phyloP scores from a whole-genome alignment of 2,329 filamentous ascomycete species.

The Cytospora mali region DNA sequence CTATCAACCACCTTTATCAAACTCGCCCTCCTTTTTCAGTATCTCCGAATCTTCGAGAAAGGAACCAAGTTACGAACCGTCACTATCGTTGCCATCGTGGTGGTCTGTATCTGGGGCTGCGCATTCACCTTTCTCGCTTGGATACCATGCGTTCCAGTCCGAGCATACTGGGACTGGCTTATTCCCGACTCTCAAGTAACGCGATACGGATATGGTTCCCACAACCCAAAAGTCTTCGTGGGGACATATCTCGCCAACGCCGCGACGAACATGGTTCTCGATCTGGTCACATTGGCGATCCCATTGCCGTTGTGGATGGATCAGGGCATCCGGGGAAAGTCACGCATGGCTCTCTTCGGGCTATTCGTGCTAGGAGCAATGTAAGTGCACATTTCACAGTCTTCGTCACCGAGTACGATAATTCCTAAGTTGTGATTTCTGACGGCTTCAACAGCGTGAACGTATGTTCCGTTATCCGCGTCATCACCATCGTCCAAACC shows the following conservation, averaged over 20 bases:
- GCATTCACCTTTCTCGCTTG: constrained; percentile 38
- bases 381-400: constrained; percentile 32
- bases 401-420: too few relatives aligned
- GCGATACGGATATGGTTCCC: constrained; percentile 39
- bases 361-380: constrained; percentile 38
- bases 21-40: constrained; percentile 31
- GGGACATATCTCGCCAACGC: constrained; percentile 37
- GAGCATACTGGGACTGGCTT: constrained; percentile 37
- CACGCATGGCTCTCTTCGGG: constrained; percentile 36
- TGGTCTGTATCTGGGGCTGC: constrained; percentile 38
- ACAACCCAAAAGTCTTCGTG: constrained; percentile 31
- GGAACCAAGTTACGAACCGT: constrained; percentile 26
- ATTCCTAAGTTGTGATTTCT: too few relatives aligned
- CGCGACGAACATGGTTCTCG: constrained; percentile 37
- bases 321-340: constrained; percentile 33
- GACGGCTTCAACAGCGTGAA: constrained; percentile 33
- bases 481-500: constrained; percentile 36
- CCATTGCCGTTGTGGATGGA: constrained; percentile 37
- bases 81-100: constrained; percentile 31
- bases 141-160: constrained; percentile 38
- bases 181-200: constrained; percentile 2
- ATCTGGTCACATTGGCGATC: constrained; percentile 38
- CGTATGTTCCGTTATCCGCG: constrained; percentile 37
- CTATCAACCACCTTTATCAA: constrained; percentile 31
- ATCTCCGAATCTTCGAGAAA: constrained; percentile 29